Base-by-base conservation (phyloP, 495 filamentous ascomycete genomes). In the Immersiella caudata region DNA sequence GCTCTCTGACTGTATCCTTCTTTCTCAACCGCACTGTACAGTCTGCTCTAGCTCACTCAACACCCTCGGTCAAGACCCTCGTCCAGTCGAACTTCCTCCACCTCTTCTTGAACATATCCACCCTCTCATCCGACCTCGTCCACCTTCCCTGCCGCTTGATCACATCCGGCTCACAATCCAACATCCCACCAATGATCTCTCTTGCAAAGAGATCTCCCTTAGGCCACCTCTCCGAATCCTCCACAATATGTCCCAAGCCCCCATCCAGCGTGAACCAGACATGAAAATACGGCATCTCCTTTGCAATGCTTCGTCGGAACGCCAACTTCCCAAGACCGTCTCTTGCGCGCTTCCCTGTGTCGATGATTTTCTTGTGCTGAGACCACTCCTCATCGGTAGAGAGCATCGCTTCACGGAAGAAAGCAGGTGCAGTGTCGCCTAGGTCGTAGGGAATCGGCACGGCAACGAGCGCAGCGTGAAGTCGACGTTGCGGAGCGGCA, bases 211-310 rank as follows among this genome's bases (percentile, higher is more conserved):
- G 79, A 81, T 99, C 95, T 1, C 94, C 94, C 69, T 85, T 90
- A 1, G 96, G 96, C 95, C 96, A 99, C 62, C 89, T 83, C 65
- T 88, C 86, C 51, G 86, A 82, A 73, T 98, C 93, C 78, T 99
- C 95, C 11, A 99, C 90, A 29, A 99, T 84, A 74, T 99, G 95
- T 0, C 93, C 95, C 62, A 99, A 74, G 1, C 95, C 95, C 5
- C 96, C 96, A 74, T 98, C 93, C 7, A 99, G 78, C 67, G 88
- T 86, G 74, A 98, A 97, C 93, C 93, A 99, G 18, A 93, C 94
- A 70, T 99, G 95, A 78, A 99, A 98, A 75, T 99, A 99, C 25
- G 95, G 95, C 93, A 97, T 96, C 80, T 99, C 95, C 81, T 96
- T 97, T 25, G 90, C 92, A 35, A 99, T 78, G 2, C 86, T 89